These are phyloP conservation scores for Boletus rubropictus DNA, from an alignment of 768 basidiomycete species.

Conservation along the genomic window DNA sequence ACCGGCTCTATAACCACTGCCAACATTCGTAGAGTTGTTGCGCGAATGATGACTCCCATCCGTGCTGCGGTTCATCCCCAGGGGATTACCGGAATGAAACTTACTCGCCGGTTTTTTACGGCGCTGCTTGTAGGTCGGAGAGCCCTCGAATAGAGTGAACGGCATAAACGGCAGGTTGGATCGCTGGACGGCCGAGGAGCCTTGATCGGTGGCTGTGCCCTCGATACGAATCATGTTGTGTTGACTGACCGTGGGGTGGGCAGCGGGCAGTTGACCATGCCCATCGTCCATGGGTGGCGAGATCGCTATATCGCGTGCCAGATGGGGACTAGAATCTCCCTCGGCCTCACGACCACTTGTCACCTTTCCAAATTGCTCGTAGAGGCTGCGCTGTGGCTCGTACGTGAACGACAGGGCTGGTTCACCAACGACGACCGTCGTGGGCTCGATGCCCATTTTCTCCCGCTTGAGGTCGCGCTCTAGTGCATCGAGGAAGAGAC, in stretches of 20 bases:
- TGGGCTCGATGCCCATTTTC: slow-evolving; percentile 83
- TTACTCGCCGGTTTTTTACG: slow-evolving; percentile 62
- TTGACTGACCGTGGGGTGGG: slow-evolving; percentile 3
- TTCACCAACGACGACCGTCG: slow-evolving; percentile 70
- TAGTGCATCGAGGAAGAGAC: slow-evolving; percentile 92
- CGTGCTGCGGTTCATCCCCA: slow-evolving; percentile 25
- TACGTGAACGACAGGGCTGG: slow-evolving; percentile 87
- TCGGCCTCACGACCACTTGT: slow-evolving; percentile 33
- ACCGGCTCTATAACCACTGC: slow-evolving; percentile 27
- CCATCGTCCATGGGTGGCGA: slow-evolving; percentile 10
- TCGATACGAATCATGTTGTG: slow-evolving; percentile 26
- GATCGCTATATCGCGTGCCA: slow-evolving; percentile 23
- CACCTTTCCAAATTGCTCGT: slow-evolving; percentile 74
- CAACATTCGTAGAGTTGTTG: slow-evolving; percentile 7
- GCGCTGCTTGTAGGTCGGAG: slow-evolving; percentile 83
- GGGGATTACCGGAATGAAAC: slow-evolving; percentile 22
- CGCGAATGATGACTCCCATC: slow-evolving; percentile 19
- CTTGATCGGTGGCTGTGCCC: slow-evolving; percentile 11
- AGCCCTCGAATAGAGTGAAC: slow-evolving; percentile 77
- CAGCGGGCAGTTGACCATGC: slow-evolving; percentile 13
- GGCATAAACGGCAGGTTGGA: slow-evolving; percentile 45
- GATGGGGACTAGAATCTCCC: slow-evolving; percentile 30
- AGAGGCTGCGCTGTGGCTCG: slow-evolving; percentile 78
- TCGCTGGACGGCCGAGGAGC: slow-evolving; percentile 18
- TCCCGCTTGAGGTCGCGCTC: slow-evolving; percentile 95